Base-by-base conservation (phyloP, 768 basidiomycete species). In the Tylopilus plumbeoviolaceoides region DNA sequence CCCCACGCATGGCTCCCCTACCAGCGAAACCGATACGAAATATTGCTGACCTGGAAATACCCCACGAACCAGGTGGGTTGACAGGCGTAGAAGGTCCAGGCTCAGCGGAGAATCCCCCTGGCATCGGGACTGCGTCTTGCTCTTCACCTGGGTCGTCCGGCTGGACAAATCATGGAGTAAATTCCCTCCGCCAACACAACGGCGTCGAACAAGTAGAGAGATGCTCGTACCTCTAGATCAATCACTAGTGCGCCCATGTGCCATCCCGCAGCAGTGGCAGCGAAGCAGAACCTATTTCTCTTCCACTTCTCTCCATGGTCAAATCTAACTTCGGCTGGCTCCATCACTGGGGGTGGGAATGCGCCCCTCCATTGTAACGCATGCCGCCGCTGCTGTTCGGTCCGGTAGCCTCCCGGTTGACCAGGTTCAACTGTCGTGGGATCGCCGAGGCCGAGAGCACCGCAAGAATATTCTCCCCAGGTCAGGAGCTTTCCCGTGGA, bases 181-280 rank as follows among this genome's bases (percentile, higher is more conserved):
- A 42, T 4, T 39, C 39, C 43, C 18, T 10, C 30, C 15, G 45
- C 60, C 42, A 59, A 30, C 11, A 45, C 10, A 42, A 20, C 7
- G 20, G 47, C 41, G 47, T 21, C n/a, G 33, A 11, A 27, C 17
- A 12, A 20, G 17, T 25, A 23, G 23, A 5, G 47, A 38, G 40
- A 53, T 11, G 15, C 15, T 35, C 62, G 31, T 52, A 89, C 89
- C 74, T 91, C 84, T 25, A 92, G 73, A 65, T 92, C 89, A 38
- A 95, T 85, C 4, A 91, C 89, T 44, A 98, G 73, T 1, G 92
- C 91, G 8, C 92, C 94, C 51, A 81, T 88, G 62, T 98, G 95
- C 94, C 93, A 95, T 10, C 95, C 95, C 0, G 83, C 79, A 3
- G 94, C 91, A 5, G 91, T 80, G 6, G 85, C 83, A 1, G 80